phyloP scores from a whole-genome alignment of 495 filamentous ascomycete species.

The Podospora pseudocomata region DNA sequence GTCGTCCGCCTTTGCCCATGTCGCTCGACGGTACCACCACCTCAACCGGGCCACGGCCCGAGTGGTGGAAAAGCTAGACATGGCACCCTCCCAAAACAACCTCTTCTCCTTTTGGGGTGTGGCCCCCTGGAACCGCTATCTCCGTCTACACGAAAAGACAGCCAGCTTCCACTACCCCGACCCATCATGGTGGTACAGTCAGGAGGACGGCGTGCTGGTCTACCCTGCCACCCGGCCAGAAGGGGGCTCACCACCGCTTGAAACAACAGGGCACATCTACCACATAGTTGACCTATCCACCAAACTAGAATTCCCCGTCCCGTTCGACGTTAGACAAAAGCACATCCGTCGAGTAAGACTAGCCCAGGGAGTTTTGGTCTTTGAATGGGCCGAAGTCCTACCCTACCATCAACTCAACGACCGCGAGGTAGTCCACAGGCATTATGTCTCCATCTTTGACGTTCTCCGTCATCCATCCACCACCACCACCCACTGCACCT shows the following conservation, averaged over 20 bases:
- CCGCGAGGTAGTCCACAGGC: constrained; percentile 55
- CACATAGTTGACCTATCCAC: constrained; percentile 54
- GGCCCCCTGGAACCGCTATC: constrained; percentile 54
- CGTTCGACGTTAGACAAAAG: constrained; percentile 53
- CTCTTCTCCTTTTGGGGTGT: constrained; percentile 44
- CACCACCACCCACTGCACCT: constrained; percentile 26
- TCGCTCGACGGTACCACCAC: constrained; percentile 56
- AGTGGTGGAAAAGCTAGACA: constrained; percentile 46
- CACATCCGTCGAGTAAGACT: constrained; percentile 58
- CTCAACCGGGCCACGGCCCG: constrained; percentile 49
- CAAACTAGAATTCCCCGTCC: constrained; percentile 44
- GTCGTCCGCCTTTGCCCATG: constrained; percentile 47
- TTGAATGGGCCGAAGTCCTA: constrained; percentile 63
- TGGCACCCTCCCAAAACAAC: constrained; percentile 26
- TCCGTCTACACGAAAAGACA: constrained; percentile 44
- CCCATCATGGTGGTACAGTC: constrained; percentile 57
- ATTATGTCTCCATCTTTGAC: constrained; percentile 63
- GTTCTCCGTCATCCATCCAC: constrained; percentile 31
- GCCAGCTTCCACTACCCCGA: constrained; percentile 50
- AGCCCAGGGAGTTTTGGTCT: constrained; percentile 51
- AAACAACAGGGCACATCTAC: constrained; percentile 37
- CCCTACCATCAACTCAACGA: constrained; percentile 59
- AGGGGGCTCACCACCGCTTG: constrained; percentile 27
- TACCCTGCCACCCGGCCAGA: constrained; percentile 38
- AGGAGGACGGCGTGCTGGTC: constrained; percentile 54